Evolutionary conservation across 176 grass and related monocot species (phyloP), one percentile per base, ranked within the genome.

Genomic region (Eragrostis curvula): DNA sequence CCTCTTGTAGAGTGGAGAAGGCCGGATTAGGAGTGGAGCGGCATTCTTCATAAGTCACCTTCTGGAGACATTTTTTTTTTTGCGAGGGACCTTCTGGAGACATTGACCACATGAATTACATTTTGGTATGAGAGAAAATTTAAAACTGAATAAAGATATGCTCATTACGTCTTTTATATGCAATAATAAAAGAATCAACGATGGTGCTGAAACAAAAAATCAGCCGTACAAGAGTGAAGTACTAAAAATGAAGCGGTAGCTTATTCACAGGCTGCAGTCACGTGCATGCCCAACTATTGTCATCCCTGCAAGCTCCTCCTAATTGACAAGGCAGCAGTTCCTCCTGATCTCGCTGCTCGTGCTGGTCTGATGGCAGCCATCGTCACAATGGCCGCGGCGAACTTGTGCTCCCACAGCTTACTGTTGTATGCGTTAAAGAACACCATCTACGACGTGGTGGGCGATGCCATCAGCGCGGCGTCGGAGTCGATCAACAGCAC

Each of bases 401-500:
- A 89, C 57, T 66, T 85, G 0, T 0, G 46, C 78, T 89, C 88
- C 71, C 71, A 89, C 10, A 0, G 40, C 0, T 8, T 17, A 12
- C 24, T 21, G 21, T 28, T 2, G 23, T 12, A 2, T 0, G 82
- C 82, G 47, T 79, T 73, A 49, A 50, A 3, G 2, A 4, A 0
- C 15, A 76, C 62, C 70, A 46, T 84, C n/a, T 10, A 7, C 8
- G 3, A 1, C 2, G 66, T 87, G 64, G 0, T 0, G 10, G 1
- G 0, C 12, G 73, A 84, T 16, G 27, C 41, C 9, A 84, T 48
- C 55, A 94, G 36, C 14, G 71, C 13, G 2, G 81, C 84, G 53
- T 94, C 92, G 6, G 92, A 94, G 5, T 12, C 23, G 69, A n/a
- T n/a, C n/a, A 94, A 87, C 9, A 94, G 77, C 72, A 91, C 92